phyloP scores from a whole-genome alignment of 1,284 basidiomycete genomes.

The Sporisorium scitamineum region DNA sequence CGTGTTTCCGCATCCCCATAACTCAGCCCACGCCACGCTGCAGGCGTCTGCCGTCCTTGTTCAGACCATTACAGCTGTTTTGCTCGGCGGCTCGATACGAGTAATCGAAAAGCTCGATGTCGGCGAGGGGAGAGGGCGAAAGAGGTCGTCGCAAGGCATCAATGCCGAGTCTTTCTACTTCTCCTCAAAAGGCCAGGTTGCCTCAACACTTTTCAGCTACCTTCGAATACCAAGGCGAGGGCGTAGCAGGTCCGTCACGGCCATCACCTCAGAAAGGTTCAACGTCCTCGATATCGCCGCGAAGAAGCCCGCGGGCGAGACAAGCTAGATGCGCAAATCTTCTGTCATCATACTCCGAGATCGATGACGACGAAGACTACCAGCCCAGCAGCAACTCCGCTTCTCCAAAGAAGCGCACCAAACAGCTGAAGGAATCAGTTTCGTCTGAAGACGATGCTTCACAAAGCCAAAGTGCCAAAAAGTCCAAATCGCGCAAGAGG shows the following conservation, averaged over 20 bases:
- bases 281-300: background rate
- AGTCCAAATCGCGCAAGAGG: conserved; percentile 27
- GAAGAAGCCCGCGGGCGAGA: conserved; percentile 21
- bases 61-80: background rate
- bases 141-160: background rate
- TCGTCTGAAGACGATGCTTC: background rate
- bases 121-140: too few species aligned
- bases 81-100: background rate
- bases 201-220: conserved; percentile 27
- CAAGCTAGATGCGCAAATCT: conserved; percentile 4
- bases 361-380: conserved; percentile 4
- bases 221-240: conserved; percentile 12
- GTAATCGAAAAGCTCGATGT: background rate
- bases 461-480: background rate
- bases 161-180: background rate
- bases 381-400: background rate
- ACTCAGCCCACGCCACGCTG: background rate
- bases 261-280: background rate
- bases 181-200: background rate
- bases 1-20: background rate
- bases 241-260: conserved; percentile 1
- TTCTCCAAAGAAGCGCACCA: conserved; percentile 4
- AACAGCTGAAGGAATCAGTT: background rate
- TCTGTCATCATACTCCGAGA: background rate
- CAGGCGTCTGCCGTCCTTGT: background rate